A percentile compares a stretch with the other conserved stretches of the same genome.
These are phyloP conservation scores for Cryptococcus hybrid DNA, from an alignment of 1,284 basidiomycete genomes.

Conservation along the genomic window DNA sequence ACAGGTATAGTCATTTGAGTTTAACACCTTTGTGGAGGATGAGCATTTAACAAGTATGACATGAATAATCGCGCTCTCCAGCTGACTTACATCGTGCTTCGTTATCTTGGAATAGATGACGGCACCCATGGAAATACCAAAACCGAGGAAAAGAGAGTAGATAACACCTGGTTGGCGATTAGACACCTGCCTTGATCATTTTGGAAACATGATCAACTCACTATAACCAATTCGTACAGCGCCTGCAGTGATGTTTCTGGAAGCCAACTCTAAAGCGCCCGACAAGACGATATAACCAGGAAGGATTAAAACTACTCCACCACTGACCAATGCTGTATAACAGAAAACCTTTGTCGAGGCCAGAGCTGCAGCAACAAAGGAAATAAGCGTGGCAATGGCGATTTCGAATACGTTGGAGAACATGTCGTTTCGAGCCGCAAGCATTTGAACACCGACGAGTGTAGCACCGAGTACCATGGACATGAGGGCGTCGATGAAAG, in stretches of 20 bases:
- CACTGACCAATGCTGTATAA: slow-evolving; percentile 80
- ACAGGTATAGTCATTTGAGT: slow-evolving; percentile 63
- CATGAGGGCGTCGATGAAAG: slow-evolving; percentile 73
- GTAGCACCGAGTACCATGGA: slow-evolving; percentile 77
- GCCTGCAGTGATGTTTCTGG: slow-evolving; percentile 72
- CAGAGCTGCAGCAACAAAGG: slow-evolving; percentile 73
- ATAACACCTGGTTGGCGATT: slow-evolving; percentile 28
- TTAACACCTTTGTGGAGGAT: slow-evolving; percentile 31
- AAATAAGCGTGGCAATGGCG: slow-evolving; percentile 72
- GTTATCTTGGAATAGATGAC: slow-evolving; percentile 64
- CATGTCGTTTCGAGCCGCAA: slow-evolving; percentile 73
- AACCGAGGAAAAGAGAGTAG: slow-evolving; percentile 68
- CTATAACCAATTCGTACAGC: slow-evolving; percentile 82
- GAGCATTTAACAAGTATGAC: background rate
- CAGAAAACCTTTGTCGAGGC: slow-evolving; percentile 72
- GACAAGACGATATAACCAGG: slow-evolving; percentile 79
- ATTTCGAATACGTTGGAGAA: slow-evolving; percentile 78
- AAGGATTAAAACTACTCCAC: slow-evolving; percentile 81
- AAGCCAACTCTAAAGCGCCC: slow-evolving; percentile 75
- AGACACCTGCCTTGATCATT: slow-evolving; percentile 18
- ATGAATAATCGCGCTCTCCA: background rate
- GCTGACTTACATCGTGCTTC: slow-evolving; percentile 23
- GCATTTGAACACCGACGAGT: slow-evolving; percentile 70
- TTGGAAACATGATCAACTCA: slow-evolving; percentile 58
- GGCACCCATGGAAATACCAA: slow-evolving; percentile 76